Evolutionary conservation across 106 monocot genomes (phyloP).

Genomic region (Dendrobium catenatum): DNA sequence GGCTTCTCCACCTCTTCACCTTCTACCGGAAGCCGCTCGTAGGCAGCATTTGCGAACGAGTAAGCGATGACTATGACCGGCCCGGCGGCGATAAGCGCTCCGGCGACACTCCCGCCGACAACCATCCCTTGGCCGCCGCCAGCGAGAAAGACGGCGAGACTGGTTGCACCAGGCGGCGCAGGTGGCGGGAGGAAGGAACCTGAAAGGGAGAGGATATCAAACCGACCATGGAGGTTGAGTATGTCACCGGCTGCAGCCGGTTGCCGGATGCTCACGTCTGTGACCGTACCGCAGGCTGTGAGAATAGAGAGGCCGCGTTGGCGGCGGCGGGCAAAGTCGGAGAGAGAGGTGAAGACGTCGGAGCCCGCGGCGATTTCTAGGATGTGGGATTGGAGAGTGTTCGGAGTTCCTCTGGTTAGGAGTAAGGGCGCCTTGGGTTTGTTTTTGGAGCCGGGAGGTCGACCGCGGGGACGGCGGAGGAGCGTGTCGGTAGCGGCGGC

Average conservation of each 20-base stretch:
- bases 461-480: not conserved
- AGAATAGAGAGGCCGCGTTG: not conserved
- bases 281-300: not conserved
- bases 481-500: not conserved
- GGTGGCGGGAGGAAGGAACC: slow-evolving; percentile 5
- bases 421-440: not conserved
- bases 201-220: not conserved
- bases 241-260: not conserved
- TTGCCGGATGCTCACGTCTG: not conserved
- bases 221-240: not conserved
- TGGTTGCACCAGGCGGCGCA: not conserved
- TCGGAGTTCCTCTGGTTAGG: not conserved
- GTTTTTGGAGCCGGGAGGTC: not conserved
- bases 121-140: not conserved
- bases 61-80: slow-evolving; percentile 43
- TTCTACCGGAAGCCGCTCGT: slow-evolving; percentile 52
- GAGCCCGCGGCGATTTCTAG: not conserved
- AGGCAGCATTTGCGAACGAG: slow-evolving; percentile 54
- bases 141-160: not conserved
- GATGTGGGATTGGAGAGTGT: slow-evolving; percentile 3
- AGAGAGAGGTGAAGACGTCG: not conserved
- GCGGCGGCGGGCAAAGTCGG: not conserved
- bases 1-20: slow-evolving; percentile 28
- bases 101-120: slow-evolving; percentile 62
- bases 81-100: slow-evolving; percentile 40